Evolutionary conservation across 257 asterid genomes (phyloP).

Genomic region (Prunella vulgaris): DNA sequence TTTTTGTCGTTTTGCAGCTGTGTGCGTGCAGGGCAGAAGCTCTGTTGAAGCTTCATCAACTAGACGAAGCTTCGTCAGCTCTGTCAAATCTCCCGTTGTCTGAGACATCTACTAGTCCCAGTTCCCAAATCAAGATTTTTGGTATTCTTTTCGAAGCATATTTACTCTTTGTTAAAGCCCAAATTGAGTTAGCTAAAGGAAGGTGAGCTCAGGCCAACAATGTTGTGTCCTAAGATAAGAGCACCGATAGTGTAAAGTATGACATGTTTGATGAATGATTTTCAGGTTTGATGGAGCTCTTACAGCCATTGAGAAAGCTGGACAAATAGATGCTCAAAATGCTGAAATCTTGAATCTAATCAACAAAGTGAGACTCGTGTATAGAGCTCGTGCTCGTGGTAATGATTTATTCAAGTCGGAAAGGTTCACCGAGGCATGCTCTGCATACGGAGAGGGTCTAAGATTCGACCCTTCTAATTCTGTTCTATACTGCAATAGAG

Average conservation of each 20-base stretch:
- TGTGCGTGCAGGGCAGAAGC: conserved; percentile 91
- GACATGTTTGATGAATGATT: background rate
- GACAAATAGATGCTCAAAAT: conserved; percentile 52
- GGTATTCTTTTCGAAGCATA: conserved; percentile 73
- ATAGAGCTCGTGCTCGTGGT: conserved; percentile 81
- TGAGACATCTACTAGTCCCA: conserved; percentile 22
- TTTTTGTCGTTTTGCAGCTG: conserved; percentile 81
- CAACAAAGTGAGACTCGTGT: conserved; percentile 50
- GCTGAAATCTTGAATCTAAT: conserved; percentile 46
- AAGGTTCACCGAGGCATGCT: conserved; percentile 86
- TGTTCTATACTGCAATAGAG: conserved; percentile 83
- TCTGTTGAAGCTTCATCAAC: conserved; percentile 63
- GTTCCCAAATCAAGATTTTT: conserved; percentile 37
- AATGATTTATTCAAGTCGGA: conserved; percentile 76
- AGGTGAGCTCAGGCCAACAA: conserved; percentile 40
- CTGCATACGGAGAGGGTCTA: conserved; percentile 84
- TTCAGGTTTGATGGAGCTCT: conserved; percentile 77
- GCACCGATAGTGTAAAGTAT: background rate
- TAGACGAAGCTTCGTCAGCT: conserved; percentile 53
- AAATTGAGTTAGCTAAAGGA: conserved; percentile 70
- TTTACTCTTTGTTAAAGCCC: conserved; percentile 48
- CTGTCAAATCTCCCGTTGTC: conserved; percentile 42
- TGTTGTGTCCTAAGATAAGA: background rate
- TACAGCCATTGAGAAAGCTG: conserved; percentile 57
- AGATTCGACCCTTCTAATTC: conserved; percentile 66